Evolutionary conservation across 2,329 filamentous ascomycete species (phyloP), one percentile per base, ranked within the genome.

Genomic region (Fusarium longipes): DNA sequence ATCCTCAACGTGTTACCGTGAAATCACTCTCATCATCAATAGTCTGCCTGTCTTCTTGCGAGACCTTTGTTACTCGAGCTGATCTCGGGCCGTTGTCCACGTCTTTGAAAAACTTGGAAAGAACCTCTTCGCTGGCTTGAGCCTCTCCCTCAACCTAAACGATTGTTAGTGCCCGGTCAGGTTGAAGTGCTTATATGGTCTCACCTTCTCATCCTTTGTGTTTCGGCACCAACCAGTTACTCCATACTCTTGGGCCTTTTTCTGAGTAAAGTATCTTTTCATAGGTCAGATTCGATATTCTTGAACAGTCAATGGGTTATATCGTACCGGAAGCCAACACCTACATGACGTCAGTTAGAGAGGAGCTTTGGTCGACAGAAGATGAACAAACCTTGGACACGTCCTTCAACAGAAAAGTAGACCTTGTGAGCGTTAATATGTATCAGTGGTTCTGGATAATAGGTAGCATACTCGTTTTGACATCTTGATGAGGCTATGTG

Each of bases 131-230:
- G 3, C 86, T 83, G 29, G 93, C 94, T 76, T 98, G 95, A 7
- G 90, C 93, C 80, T 97, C 94, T 25, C 95, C 95, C 74, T 93
- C 88, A 44, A 98, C 94, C 93, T 97, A 72, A 78, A 51, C 12
- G 17, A 15, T 12, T 22, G 36, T 67, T 27, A 67, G 42, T 40
- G 4, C 17, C 29, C 17, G 15, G 17, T 15, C 35, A 44, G 17
- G 12, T 35, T 33, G 11, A 2, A 29, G 20, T 29, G 24, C 12
- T 38, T 25, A 15, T 35, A 49, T 70, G 39, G 9, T 20, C 32
- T 20, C 68, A 84, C 87, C 78, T 87, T 88, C 65, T 84, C 83
- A 59, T 86, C 81, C 2, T 80, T 71, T 0, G 85, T 87, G 72
- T 90, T 90, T 33, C 84, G 80, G 54, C 87, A 88, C 87, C 87